These are phyloP conservation scores for Boletus subcaerulescens DNA, from an alignment of 768 basidiomycete genomes.

Conservation along the genomic window DNA sequence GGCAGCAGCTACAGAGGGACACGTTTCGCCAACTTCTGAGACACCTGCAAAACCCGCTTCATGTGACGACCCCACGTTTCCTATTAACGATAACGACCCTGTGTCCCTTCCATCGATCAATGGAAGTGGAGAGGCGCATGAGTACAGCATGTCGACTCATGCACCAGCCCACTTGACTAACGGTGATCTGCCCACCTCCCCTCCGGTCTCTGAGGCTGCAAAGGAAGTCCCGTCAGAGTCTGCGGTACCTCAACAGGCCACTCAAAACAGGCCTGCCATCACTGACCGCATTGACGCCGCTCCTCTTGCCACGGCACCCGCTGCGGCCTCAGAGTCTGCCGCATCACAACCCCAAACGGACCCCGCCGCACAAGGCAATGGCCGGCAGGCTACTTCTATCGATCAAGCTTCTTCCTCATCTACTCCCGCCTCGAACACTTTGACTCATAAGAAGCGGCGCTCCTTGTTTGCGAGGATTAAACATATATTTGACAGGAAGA, in stretches of 20 bases:
- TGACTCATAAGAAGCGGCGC: constrained; percentile 45
- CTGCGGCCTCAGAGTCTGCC: neutral
- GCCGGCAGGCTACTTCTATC: neutral
- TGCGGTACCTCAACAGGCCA: neutral
- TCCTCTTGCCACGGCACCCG: neutral
- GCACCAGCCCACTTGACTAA: constrained; percentile 9
- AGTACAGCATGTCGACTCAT: constrained; percentile 19
- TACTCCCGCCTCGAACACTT: constrained; percentile 35
- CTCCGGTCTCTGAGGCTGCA: neutral
- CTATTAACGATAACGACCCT: constrained; percentile 37
- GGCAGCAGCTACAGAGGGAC: constrained; percentile 20
- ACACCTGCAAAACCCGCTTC: neutral
- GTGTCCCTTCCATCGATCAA: constrained; percentile 5
- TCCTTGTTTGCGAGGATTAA: constrained; percentile 56
- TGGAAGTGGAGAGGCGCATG: constrained; percentile 11
- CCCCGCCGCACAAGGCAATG: neutral
- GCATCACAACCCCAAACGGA: neutral
- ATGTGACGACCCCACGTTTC: constrained; percentile 31
- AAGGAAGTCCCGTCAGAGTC: neutral
- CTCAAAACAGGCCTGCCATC: neutral
- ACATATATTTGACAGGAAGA: constrained; percentile 50
- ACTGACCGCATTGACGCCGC: neutral
- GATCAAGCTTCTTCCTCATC: constrained; percentile 11
- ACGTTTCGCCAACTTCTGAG: constrained; percentile 4
- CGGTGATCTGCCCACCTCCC: neutral